Evolutionary conservation across 257 asterid species (phyloP), one percentile per base, ranked within the genome.

Genomic region (Handroanthus guayacan): DNA sequence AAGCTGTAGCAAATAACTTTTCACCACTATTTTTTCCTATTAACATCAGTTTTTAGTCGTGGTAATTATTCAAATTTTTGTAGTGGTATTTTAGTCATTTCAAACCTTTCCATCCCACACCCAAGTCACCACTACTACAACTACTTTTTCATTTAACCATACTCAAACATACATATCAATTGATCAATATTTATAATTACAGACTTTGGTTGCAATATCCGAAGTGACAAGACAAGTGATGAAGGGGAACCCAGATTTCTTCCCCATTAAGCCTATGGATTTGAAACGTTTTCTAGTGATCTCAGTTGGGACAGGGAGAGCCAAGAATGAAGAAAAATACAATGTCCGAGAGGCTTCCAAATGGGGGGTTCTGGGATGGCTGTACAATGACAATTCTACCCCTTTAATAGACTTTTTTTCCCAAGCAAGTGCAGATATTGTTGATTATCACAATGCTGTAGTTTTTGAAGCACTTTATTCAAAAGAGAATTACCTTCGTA

Each of bases 301-400:
- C 45, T 88, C 94, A 3, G 2, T 89, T 3, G 97, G 97, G 41
- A 87, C 97, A 2, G 96, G 96, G 3, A 55, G 82, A 0, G 78
- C 80, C 9, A 84, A 74, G 76, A 82, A 84, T 9, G 90, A 83
- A 11, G 80, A 52, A 2, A 79, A 64, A 16, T 87, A 76, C 52
- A 79, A 76, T 5, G 92, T 25, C 92, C 5, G 39, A 64, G 69
- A 74, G 34, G 92, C 88, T 36, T 70, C 85, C 1, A 75, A 73
- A 13, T 91, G 95, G 97, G 93, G 97, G 12, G 17, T 86, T 25
- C 17, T 89, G 48, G 89, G 83, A 54, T 91, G 95, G 97, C 56
- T 89, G 6, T 76, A 81, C 25, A 25, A 25, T 25, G 73, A 36
- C 2, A 83, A 79, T 7, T 52, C 81, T 2, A 79, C 85, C 48